Evolutionary conservation across 768 basidiomycete species (phyloP).

Genomic region (Russula virescens): DNA sequence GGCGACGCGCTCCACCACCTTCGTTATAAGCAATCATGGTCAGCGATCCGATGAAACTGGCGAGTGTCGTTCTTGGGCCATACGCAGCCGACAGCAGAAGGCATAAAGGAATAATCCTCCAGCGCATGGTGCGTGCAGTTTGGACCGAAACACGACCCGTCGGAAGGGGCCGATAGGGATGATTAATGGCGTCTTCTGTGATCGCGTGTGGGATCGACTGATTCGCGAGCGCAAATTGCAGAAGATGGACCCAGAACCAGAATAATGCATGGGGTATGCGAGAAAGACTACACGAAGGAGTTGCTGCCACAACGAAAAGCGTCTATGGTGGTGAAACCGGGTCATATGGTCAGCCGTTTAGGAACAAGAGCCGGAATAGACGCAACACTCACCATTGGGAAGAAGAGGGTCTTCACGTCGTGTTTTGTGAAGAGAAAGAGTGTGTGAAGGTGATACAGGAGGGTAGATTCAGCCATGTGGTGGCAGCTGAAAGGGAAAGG

Average conservation of each 20-base stretch:
- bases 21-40: slow-evolving; percentile 29
- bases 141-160: slow-evolving; percentile 28
- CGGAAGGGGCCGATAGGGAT: slow-evolving; percentile 32
- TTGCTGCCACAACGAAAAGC: slow-evolving; percentile 20
- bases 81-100: slow-evolving; percentile 25
- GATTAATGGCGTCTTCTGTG: slow-evolving; percentile 31
- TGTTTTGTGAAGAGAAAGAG: slow-evolving; percentile 28
- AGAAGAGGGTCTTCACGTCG: slow-evolving; percentile 26
- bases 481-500: not conserved
- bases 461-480: not conserved
- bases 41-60: slow-evolving; percentile 23
- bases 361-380: not conserved
- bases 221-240: slow-evolving; percentile 32
- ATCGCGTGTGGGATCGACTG: slow-evolving; percentile 25
- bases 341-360: not conserved
- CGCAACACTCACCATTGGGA: slow-evolving; percentile 25
- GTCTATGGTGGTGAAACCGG: not conserved
- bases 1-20: slow-evolving; percentile 12
- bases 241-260: slow-evolving; percentile 32
- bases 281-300: slow-evolving; percentile 11
- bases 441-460: slow-evolving; percentile 14
- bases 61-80: slow-evolving; percentile 16
- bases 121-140: slow-evolving; percentile 27
- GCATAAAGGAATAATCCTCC: slow-evolving; percentile 29
- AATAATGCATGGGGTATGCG: slow-evolving; percentile 17